phyloP scores from a whole-genome alignment of 305 asterid genomes.

The Solanum hybrid region DNA sequence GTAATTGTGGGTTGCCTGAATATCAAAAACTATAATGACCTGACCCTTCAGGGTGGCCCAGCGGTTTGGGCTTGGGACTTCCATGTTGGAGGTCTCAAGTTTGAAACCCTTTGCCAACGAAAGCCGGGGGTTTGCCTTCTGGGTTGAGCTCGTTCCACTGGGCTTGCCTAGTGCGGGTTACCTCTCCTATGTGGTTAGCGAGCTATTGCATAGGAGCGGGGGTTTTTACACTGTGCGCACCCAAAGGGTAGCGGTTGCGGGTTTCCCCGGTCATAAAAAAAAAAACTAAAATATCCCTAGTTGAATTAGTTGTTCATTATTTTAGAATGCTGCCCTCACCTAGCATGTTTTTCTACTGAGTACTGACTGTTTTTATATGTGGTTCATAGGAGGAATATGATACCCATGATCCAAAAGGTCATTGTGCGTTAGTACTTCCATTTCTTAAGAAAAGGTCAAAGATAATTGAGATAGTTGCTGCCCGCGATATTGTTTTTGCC shows the following conservation, averaged over 20 bases:
- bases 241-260: no score
- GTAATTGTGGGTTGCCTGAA: not conserved
- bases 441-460: slow-evolving; percentile 90
- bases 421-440: slow-evolving; percentile 46
- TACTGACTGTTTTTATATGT: not conserved
- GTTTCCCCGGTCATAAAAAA: no score
- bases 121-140: no score
- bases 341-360: not conserved
- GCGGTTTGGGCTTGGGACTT: no score
- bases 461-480: slow-evolving; percentile 93
- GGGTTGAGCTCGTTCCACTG: no score
- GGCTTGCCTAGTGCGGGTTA: no score
- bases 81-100: no score
- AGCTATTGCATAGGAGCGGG: no score
- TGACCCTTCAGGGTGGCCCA: no score
- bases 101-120: no score
- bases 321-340: not conserved
- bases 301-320: not conserved
- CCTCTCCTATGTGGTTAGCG: no score
- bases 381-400: slow-evolving; percentile 83
- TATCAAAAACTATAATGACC: not conserved
- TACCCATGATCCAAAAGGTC: slow-evolving; percentile 96
- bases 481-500: slow-evolving; percentile 95
- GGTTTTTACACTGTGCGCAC: no score
- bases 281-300: not conserved